These are phyloP conservation scores for Naegleria lovaniensis DNA, from an alignment of 208 protist genomes.

Conservation along the genomic window DNA sequence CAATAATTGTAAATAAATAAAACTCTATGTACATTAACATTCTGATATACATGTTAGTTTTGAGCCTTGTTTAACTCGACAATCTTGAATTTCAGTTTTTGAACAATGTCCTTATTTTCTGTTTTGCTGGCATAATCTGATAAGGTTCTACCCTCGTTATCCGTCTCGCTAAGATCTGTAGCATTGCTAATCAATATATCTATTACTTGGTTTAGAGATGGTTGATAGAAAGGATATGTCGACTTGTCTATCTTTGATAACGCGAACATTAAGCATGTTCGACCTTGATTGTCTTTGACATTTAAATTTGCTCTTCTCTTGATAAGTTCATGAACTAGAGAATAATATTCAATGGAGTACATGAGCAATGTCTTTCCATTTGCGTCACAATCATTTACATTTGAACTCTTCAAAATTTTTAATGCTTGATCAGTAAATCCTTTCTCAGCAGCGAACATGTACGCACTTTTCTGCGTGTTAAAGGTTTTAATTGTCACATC, in stretches of 20 bases:
- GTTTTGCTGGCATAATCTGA: background rate
- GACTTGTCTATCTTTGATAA: background rate
- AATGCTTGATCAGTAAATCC: background rate
- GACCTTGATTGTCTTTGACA: background rate
- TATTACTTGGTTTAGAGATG: background rate
- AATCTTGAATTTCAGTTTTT: background rate
- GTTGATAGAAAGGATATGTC: background rate
- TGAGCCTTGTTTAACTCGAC: background rate
- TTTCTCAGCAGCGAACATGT: background rate
- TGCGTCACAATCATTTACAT: background rate
- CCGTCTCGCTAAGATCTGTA: background rate
- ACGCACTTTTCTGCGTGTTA: background rate
- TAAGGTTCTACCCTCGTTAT: background rate
- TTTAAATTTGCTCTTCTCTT: background rate
- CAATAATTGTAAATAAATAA: background rate
- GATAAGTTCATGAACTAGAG: background rate
- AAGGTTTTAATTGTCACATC: background rate
- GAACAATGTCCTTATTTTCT: background rate
- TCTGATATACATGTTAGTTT: background rate
- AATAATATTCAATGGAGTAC: background rate
- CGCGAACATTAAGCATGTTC: background rate
- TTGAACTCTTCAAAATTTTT: background rate
- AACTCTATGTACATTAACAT: background rate
- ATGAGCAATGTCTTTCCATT: background rate
- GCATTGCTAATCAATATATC: background rate